Conservation (phyloP, 768 basidiomycete species). For the Royoungia palumana region DNA sequence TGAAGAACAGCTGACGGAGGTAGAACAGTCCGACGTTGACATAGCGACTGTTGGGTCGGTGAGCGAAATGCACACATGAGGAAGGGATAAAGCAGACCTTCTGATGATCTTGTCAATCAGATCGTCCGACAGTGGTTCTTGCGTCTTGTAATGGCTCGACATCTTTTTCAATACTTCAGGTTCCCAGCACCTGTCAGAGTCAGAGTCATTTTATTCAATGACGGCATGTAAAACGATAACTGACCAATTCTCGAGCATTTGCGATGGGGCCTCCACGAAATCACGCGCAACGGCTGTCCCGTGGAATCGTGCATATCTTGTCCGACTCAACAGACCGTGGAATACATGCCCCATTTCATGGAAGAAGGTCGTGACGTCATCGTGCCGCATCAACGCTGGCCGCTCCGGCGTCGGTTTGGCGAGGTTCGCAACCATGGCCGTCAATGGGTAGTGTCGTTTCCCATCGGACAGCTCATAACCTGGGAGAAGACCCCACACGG, state of each 20-base stretch:
- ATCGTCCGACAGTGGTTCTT: slow-evolving; percentile 65
- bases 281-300: slow-evolving; percentile 78
- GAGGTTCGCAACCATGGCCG: slow-evolving; percentile 89
- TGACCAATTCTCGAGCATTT: slow-evolving; percentile 91
- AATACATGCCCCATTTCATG: slow-evolving; percentile 85
- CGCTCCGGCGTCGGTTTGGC: slow-evolving; percentile 79
- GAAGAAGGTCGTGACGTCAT: slow-evolving; percentile 88
- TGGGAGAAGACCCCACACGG: slow-evolving; percentile 73
- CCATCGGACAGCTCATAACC: slow-evolving; percentile 60
- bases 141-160: slow-evolving; percentile 76
- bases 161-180: slow-evolving; percentile 70
- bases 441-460: slow-evolving; percentile 65
- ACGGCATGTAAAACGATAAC: slow-evolving; percentile 1
- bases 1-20: too few species aligned
- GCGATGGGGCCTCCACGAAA: slow-evolving; percentile 86
- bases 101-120: slow-evolving; percentile 74
- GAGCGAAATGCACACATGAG: neutral
- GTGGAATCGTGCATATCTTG: slow-evolving; percentile 75
- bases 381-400: slow-evolving; percentile 83
- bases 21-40: slow-evolving; percentile 82
- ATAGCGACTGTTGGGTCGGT: slow-evolving; percentile 47
- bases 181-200: slow-evolving; percentile 76
- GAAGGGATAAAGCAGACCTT: slow-evolving; percentile 42
- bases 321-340: slow-evolving; percentile 65
- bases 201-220: neutral